A percentile compares a stretch with the other conserved stretches of the same genome.
Evolutionary conservation across 139 green algal species (phyloP).

Genomic region (Chlorella sp.): DNA sequence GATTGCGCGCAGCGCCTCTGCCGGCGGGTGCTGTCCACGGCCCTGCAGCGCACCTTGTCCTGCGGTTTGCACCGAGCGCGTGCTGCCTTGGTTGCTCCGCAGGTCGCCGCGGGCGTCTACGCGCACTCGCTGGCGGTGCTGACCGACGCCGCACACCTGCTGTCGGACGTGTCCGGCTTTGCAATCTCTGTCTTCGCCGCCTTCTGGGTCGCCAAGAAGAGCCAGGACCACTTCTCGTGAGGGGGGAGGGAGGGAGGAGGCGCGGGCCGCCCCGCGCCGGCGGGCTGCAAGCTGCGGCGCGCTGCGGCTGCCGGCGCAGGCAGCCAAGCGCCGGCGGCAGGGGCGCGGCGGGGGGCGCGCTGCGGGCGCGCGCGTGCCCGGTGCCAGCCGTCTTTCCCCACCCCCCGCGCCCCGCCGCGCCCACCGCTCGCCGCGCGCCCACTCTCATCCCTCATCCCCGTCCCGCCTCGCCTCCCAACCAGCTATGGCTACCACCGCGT

Average conservation of each 20-base stretch:
- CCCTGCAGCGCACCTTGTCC: neutral
- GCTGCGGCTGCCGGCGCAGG: too few relatives aligned
- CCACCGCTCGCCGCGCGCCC: neutral
- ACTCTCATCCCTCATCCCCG: too few relatives aligned
- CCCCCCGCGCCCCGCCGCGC: too few relatives aligned
- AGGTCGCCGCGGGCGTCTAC: conserved; percentile 45
- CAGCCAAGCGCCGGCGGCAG: too few relatives aligned
- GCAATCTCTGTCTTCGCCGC: conserved; percentile 78
- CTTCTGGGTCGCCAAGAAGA: conserved; percentile 22
- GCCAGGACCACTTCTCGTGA: conserved; percentile 30
- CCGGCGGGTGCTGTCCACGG: too few relatives aligned
- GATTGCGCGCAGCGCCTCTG: neutral
- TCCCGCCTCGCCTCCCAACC: too few relatives aligned
- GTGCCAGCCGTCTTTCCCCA: too few relatives aligned
- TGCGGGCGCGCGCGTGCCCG: neutral
- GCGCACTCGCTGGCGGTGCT: conserved; percentile 90
- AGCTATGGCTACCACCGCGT: conserved; percentile 91
- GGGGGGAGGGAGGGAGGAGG: too few relatives aligned
- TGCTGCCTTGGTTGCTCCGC: too few relatives aligned
- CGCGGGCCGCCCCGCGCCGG: too few relatives aligned
- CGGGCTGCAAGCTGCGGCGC: too few relatives aligned
- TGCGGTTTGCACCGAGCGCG: neutral
- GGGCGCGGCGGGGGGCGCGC: too few relatives aligned
- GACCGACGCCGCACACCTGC: conserved; percentile 93
- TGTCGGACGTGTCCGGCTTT: conserved; percentile 91